Percentiles rank a stretch among this genome's conserved stretches.
These are phyloP conservation scores for Candida easanensis DNA, from an alignment of 805 yeast genomes.

Conservation along the genomic window DNA sequence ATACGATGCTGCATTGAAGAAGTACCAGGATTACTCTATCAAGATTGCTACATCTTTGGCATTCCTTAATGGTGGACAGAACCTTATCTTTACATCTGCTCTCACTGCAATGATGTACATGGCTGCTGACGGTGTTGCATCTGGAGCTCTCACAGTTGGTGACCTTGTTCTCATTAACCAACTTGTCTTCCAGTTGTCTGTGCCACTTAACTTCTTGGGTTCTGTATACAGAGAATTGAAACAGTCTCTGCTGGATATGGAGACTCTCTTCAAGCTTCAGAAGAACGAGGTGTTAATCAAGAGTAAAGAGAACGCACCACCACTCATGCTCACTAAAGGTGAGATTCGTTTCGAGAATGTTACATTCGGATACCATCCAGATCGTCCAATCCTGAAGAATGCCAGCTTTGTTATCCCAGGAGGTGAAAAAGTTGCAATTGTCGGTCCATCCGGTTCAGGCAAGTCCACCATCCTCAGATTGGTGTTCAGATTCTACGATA, in stretches of 20 bases:
- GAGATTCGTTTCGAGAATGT: constrained; percentile 89
- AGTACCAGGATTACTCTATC: constrained; percentile 66
- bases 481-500: constrained; percentile 88
- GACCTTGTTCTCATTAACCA: constrained; percentile 94
- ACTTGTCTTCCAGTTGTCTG: constrained; percentile 91
- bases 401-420: constrained; percentile 86
- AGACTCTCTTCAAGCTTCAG: constrained; percentile 83
- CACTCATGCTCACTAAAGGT: constrained; percentile 49
- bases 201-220: constrained; percentile 91
- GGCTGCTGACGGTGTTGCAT: constrained; percentile 92
- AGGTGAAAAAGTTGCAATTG: constrained; percentile 89
- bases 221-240: constrained; percentile 93
- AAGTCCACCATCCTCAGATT: constrained; percentile 85
- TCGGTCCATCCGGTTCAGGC: constrained; percentile 96
- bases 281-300: constrained; percentile 65
- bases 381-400: constrained; percentile 77
- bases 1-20: constrained; percentile 70
- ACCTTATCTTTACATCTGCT: constrained; percentile 79
- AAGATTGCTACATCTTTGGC: constrained; percentile 85
- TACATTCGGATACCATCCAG: constrained; percentile 87
- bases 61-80: constrained; percentile 76
- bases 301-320: constrained; percentile 61
- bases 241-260: constrained; percentile 94
- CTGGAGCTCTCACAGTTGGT: constrained; percentile 84
- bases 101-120: constrained; percentile 96